Conservation (phyloP, 495 filamentous ascomycete species). For the Ascobolus immersus region DNA sequence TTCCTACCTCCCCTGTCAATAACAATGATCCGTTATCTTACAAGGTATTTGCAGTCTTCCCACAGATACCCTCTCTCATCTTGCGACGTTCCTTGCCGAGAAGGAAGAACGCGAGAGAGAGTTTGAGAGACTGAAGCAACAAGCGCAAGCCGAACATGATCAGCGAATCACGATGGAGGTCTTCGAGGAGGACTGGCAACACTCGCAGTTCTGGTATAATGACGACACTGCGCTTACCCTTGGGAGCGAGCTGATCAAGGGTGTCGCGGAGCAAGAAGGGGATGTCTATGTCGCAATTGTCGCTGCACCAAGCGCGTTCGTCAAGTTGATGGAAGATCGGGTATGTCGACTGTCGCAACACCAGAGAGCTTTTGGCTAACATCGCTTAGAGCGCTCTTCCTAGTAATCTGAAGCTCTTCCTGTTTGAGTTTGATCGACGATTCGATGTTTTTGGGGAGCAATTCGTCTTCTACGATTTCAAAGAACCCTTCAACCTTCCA, state of each 20-base stretch:
- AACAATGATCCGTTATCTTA: too few relatives aligned
- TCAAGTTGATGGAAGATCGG: too few relatives aligned
- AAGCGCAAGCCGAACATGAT: slow-evolving; percentile 22
- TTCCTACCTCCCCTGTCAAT: too few relatives aligned
- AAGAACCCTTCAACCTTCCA: slow-evolving; percentile 34
- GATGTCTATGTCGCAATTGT: slow-evolving; percentile 45
- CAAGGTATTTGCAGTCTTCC: slow-evolving; percentile 31
- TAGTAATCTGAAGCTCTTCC: slow-evolving; percentile 22
- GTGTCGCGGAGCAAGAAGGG: slow-evolving; percentile 24
- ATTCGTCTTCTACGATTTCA: slow-evolving; percentile 48
- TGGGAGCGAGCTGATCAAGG: slow-evolving; percentile 35
- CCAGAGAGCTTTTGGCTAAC: too few relatives aligned
- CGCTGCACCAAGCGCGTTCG: slow-evolving; percentile 52
- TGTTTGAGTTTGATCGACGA: slow-evolving; percentile 47
- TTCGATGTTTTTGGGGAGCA: slow-evolving; percentile 40
- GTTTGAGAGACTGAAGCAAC: slow-evolving; percentile 36
- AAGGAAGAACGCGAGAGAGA: slow-evolving; percentile 32
- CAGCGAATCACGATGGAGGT: slow-evolving; percentile 34
- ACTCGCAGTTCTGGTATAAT: slow-evolving; percentile 44
- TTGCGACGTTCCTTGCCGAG: slow-evolving; percentile 44
- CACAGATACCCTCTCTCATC: slow-evolving; percentile 30
- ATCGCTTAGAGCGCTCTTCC: too few relatives aligned
- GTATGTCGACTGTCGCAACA: too few relatives aligned
- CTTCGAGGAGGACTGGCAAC: slow-evolving; percentile 61
- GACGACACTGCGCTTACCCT: slow-evolving; percentile 37